Percentiles rank a stretch among this genome's conserved stretches.
Evolutionary conservation across 371 early-diverging fungal genomes (phyloP).

Genomic region (Mucor lusitanicus): DNA sequence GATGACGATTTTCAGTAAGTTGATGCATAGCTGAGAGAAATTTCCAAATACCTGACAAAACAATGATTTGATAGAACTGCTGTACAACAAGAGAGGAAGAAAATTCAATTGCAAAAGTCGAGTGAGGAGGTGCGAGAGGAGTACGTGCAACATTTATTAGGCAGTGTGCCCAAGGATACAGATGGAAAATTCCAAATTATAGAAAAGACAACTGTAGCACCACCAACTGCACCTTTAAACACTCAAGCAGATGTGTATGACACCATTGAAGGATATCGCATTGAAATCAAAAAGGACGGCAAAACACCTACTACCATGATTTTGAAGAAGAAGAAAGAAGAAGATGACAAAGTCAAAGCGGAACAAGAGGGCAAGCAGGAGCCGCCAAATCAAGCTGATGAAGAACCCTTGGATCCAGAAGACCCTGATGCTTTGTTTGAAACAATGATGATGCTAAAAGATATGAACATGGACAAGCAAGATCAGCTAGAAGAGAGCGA

Average conservation of each 20-base stretch:
- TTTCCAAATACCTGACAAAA: background rate
- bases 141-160: conserved; percentile 42
- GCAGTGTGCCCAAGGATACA: conserved; percentile 24
- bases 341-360: background rate
- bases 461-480: conserved; percentile 37
- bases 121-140: conserved; percentile 30
- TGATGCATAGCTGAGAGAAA: background rate
- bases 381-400: conserved; percentile 2
- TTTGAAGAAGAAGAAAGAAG: conserved; percentile 21
- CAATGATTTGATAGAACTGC: conserved; percentile 24
- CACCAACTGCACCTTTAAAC: background rate
- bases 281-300: conserved; percentile 27
- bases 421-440: conserved; percentile 43
- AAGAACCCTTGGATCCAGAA: conserved; percentile 17
- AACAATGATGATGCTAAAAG: conserved; percentile 55
- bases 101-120: conserved; percentile 1
- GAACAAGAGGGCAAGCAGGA: conserved; percentile 2
- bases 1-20: conserved; percentile 43
- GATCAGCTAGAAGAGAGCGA: background rate
- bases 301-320: conserved; percentile 36
- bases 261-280: conserved; percentile 48
- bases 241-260: conserved; percentile 28
- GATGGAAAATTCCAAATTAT: conserved; percentile 27
- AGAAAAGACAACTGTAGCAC: conserved; percentile 22
- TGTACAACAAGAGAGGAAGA: conserved; percentile 25